Evolutionary conservation across 129 eudicot species (phyloP).

Genomic region (Tagetes patula): DNA sequence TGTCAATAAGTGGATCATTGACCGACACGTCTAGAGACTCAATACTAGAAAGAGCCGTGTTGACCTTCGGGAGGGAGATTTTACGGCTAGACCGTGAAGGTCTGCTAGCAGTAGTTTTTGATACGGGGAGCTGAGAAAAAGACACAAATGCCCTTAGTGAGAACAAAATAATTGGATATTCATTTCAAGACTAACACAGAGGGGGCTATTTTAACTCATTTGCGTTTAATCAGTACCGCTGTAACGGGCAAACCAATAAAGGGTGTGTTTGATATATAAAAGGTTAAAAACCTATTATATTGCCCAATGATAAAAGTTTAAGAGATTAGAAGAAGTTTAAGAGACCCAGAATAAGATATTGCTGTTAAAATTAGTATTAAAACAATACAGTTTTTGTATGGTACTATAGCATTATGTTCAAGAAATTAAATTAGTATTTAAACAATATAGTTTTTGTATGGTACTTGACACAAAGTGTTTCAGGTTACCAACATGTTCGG

Average conservation of each 20-base stretch:
- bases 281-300: neutral
- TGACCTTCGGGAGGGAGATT: slow-evolving; percentile 64
- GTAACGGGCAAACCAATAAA: neutral
- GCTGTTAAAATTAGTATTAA: too few relatives aligned
- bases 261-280: neutral
- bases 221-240: neutral
- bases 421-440: neutral
- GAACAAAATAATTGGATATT: neutral
- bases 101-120: slow-evolving; percentile 47
- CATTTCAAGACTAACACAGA: neutral
- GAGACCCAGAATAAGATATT: too few relatives aligned
- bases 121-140: slow-evolving; percentile 54
- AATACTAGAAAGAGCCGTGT: slow-evolving; percentile 35
- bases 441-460: neutral
- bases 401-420: neutral
- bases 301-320: too few relatives aligned
- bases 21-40: slow-evolving; percentile 85
- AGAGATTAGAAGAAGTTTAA: too few relatives aligned
- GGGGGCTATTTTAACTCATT: neutral
- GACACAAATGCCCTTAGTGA: neutral
- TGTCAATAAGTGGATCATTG: slow-evolving; percentile 81
- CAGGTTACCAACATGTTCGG: too few relatives aligned
- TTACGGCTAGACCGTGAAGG: slow-evolving; percentile 48
- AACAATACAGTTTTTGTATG: too few relatives aligned
- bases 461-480: neutral